phyloP scores from a whole-genome alignment of 2,329 filamentous ascomycete genomes.

The Apiospora arundinis region DNA sequence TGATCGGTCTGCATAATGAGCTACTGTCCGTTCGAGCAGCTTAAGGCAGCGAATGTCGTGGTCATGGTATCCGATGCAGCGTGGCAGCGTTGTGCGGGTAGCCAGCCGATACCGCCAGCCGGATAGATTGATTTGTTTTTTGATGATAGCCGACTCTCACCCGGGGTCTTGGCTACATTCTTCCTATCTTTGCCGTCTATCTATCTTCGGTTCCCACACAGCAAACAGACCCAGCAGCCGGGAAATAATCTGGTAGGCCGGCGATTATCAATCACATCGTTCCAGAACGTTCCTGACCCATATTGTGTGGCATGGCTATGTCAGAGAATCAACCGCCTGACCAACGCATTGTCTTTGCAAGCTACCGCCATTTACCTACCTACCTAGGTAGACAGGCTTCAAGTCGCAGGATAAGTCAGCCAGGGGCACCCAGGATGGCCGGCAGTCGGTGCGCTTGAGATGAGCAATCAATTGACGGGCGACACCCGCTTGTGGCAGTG shows the following conservation, averaged over 20 bases:
- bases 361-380: neutral
- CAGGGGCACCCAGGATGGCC: conserved; percentile 4
- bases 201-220: neutral
- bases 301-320: neutral
- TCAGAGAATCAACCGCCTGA: neutral
- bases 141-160: conserved; percentile 3
- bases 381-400: neutral
- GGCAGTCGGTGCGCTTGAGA: neutral
- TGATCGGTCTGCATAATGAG: neutral
- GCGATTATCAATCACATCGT: neutral
- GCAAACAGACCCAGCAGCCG: conserved; percentile 8
- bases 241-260: neutral
- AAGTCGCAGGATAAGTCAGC: neutral
- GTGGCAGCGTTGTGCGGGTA: conserved; percentile 1
- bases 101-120: conserved; percentile 4
- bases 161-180: conserved; percentile 5
- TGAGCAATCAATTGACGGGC: conserved; percentile 6
- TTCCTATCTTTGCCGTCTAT: conserved; percentile 10
- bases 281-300: neutral
- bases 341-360: neutral
- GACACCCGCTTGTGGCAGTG: neutral
- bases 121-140: conserved; percentile 5
- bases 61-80: neutral
- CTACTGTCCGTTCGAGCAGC: neutral
- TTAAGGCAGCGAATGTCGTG: conserved; percentile 6